Base-by-base conservation (phyloP, 768 basidiomycete genomes). In the Collybiopsis luxurians region DNA sequence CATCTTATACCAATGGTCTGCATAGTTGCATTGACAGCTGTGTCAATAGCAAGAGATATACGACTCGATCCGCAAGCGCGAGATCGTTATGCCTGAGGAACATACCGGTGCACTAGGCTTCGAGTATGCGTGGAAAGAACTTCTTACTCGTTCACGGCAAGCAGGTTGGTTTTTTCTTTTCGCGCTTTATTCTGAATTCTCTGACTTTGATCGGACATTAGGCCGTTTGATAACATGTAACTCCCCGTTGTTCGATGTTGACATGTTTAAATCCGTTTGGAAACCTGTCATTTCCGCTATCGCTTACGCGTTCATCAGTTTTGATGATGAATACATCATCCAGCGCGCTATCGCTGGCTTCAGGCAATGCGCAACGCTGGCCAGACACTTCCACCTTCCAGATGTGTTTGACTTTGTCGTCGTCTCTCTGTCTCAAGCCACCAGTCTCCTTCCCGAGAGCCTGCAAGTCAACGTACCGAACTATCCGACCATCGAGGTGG, bases 351-450 rank as follows among this genome's bases (percentile, higher is more conserved):
- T 99, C 60, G 84, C 92, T 53, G 96, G 96, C n/a, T 96, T 98
- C 76, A 80, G 92, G 61, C 94, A 98, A 73, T 97, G 95, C 66
- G 96, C 97, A 1, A 93, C 92, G 0, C 79, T 98, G 10, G 97
- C 96, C 0, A 85, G 90, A 2, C 86, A 85, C 59, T 98, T 97
- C 73, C 79, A 81, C 45, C 79, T 98, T 21, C 94, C 93, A 0
- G 94, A 98, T 65, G 95, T 98, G 11, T 98, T 98, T 67, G 97
- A 99, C 70, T 96, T 90, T 61, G 92, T 98, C 27, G 95, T 98
- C 10, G 79, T 90, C 34, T 95, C 95, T 0, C 81, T 99, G 39
- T 93, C 95, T 2, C 90, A 90, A 61, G 95, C 95, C 0, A 98
- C 96, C 17, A 89, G 87, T 54, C 78, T 99, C 28, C 76, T 95